Evolutionary conservation across 805 yeast species (phyloP).

Genomic region (Saccharomyces mikatae): DNA sequence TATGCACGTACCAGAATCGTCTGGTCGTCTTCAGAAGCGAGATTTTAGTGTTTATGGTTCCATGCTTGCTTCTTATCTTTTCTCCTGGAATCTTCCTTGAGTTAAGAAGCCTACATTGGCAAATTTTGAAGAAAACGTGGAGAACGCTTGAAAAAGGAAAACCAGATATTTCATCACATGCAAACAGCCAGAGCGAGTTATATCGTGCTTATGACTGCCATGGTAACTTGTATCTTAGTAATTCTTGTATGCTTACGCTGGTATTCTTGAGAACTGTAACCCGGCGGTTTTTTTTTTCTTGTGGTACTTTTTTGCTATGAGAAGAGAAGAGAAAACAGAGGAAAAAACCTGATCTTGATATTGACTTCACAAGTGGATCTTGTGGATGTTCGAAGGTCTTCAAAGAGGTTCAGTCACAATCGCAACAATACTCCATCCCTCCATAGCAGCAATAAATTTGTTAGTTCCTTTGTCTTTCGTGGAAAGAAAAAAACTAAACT

Average conservation of each 20-base stretch:
- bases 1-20: not conserved
- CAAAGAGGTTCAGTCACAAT: not conserved
- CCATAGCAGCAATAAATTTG: not conserved
- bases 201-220: not conserved
- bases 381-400: not conserved
- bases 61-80: not conserved
- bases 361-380: not conserved
- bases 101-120: not conserved
- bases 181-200: not conserved
- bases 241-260: not conserved
- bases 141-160: no score
- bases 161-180: not conserved
- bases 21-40: not conserved
- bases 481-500: not conserved
- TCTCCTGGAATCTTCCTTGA: not conserved
- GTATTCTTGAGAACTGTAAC: not conserved
- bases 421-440: not conserved
- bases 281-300: not conserved
- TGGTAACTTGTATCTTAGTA: not conserved
- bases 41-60: not conserved
- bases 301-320: not conserved
- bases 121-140: not conserved
- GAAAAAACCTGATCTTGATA: not conserved
- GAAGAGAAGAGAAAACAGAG: not conserved
- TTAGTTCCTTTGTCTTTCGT: not conserved